Evolutionary conservation across 2,329 filamentous ascomycete species (phyloP), one percentile per base, ranked within the genome.

Genomic region (Lasiodiplodia hormozganensis): DNA sequence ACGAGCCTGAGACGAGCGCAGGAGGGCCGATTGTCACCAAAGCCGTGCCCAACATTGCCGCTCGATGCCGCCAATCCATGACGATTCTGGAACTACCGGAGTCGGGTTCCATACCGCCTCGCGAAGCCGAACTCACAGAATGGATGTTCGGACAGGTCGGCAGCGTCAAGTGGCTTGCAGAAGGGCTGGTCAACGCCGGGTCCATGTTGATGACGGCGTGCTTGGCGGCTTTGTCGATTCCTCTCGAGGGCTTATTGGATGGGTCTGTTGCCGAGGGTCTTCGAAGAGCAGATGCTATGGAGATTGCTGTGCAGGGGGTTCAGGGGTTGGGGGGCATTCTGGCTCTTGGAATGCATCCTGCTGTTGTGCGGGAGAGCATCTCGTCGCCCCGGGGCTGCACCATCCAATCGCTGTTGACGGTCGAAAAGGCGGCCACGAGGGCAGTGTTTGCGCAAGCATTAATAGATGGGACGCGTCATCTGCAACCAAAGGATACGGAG

Each of bases 381-480:
- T 57, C 53, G 18, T 57, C 53, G 31, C 53, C 53, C 7, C 25
- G 53, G 16, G 53, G 53, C 8, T 57, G 31, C 16, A 57, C 53
- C 11, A 38, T 57, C 7, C 53, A 57, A 14, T 57, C 53, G 6
- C 18, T 57, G 31, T 3, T 57, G n/a, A 38, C 31, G 7, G 53
- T 57, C 18, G 53, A 57, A n/a, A 57, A 23, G 7, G 53, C 53
- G 8, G 31, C 18, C 31, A 57, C 53, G 3, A 57, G 53, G 34
- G 53, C 53, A 10, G 53, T 57, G 16, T 57, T 57, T 57, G 53
- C 53, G 31, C 31, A 57, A 7, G 53, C 53, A 2, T 36, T 57
- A 34, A 57, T 57, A 12, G 53, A 36, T 38, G 53, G 53, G 31
- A 38, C 53, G 11, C 53, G 53, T 10, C 53, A 57, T 14, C 21